Evolutionary conservation across 2,329 filamentous ascomycete species (phyloP).

Genomic region (Verticillium klebahnii): DNA sequence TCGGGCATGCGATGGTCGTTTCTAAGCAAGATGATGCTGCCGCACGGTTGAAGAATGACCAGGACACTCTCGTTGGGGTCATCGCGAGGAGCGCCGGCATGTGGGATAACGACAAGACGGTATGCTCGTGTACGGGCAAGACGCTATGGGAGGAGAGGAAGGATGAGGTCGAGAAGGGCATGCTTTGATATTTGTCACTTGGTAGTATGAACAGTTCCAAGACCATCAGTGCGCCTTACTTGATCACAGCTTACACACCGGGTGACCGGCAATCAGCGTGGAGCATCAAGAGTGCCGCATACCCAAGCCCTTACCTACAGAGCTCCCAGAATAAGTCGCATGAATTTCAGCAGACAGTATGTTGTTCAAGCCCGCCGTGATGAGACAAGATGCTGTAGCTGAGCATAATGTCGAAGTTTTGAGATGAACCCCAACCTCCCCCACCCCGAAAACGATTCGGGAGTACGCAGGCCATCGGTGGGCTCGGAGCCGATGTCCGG

Average conservation of each 20-base stretch:
- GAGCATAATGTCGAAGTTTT: not conserved
- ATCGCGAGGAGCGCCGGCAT: constrained; percentile 95
- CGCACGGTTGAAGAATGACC: constrained; percentile 58
- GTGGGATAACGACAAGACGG: constrained; percentile 98
- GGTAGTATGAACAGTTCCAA: no score
- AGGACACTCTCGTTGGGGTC: constrained; percentile 84
- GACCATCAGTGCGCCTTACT: no score
- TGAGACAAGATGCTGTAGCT: no score
- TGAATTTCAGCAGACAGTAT: no score
- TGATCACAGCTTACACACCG: no score
- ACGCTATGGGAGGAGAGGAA: constrained; percentile 96
- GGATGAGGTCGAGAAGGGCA: constrained; percentile 84
- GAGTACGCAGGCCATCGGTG: not conserved
- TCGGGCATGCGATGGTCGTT: constrained; percentile 87
- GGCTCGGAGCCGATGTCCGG: not conserved
- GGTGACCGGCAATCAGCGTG: no score
- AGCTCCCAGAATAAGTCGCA: no score
- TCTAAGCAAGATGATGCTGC: constrained; percentile 60
- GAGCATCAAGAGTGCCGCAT: no score
- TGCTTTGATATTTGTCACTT: constrained; percentile 56
- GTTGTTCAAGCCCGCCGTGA: no score
- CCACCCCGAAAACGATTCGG: not conserved
- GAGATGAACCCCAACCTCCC: not conserved
- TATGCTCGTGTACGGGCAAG: constrained; percentile 96
- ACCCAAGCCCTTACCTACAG: no score